phyloP scores from a whole-genome alignment of 2,329 filamentous ascomycete species.

The Cephalotrichum gorgonifer region DNA sequence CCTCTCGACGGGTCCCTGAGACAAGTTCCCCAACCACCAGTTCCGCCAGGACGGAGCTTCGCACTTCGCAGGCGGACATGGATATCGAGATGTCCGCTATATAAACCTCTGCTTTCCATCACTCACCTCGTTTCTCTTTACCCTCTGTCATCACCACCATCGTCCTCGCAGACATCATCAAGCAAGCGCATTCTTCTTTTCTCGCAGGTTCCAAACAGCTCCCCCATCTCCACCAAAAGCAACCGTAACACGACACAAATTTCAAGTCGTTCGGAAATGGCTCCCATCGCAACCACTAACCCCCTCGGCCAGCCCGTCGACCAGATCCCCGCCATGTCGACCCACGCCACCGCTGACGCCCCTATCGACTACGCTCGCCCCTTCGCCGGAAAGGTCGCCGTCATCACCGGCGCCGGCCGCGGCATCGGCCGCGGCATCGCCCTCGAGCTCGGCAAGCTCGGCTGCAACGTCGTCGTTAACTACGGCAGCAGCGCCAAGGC shows the following conservation, averaged over 20 bases:
- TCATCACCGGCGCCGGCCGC: constrained; percentile 55
- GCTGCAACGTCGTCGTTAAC: constrained; percentile 56
- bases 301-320: constrained; percentile 6
- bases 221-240: background rate
- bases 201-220: too few relatives aligned
- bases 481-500: constrained; percentile 46
- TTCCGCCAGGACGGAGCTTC: background rate
- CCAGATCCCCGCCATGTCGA: background rate
- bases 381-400: constrained; percentile 41
- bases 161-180: background rate
- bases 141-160: background rate
- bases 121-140: background rate
- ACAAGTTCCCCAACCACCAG: background rate
- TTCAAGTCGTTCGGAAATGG: constrained; percentile 10
- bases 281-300: constrained; percentile 7
- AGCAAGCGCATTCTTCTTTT: background rate
- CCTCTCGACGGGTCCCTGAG: background rate
- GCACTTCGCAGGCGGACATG: constrained; percentile 1
- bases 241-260: background rate
- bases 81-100: background rate
- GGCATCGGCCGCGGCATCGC: constrained; percentile 59
- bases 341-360: constrained; percentile 8
- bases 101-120: background rate
- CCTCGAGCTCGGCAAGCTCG: constrained; percentile 55
- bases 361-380: constrained; percentile 19